Conservation (phyloP, 495 filamentous ascomycete species). For the Aspergillus leporis region DNA sequence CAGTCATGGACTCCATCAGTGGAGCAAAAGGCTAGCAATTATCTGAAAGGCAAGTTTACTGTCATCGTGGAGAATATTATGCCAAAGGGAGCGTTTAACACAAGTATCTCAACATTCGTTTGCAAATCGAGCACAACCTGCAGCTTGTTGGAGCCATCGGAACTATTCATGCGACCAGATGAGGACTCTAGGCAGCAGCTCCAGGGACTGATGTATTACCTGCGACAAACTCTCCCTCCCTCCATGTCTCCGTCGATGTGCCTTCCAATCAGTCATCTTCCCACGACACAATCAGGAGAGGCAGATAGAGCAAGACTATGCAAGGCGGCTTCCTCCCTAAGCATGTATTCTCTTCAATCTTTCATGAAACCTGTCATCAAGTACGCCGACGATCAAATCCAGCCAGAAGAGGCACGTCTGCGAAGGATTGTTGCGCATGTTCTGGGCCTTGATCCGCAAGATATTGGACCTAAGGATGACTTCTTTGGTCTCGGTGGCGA, state of each 20-base stretch:
- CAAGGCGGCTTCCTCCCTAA: not conserved
- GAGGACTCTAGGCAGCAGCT: not conserved
- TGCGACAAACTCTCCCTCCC: not conserved
- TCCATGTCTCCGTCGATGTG: not conserved
- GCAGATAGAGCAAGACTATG: not conserved
- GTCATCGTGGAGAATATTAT: not conserved
- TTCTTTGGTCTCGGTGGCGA: conserved; percentile 59
- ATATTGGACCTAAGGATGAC: conserved; percentile 44
- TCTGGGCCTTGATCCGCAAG: conserved; percentile 29
- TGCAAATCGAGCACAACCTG: not conserved
- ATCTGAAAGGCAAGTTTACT: not conserved
- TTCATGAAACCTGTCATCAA: not conserved
- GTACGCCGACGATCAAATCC: not conserved
- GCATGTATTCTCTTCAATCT: not conserved
- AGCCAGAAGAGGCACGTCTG: conserved; percentile 18
- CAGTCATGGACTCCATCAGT: not conserved
- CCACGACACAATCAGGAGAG: not conserved
- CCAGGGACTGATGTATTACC: not conserved
- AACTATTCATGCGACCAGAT: not conserved
- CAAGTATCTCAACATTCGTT: not conserved
- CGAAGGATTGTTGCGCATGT: conserved; percentile 35
- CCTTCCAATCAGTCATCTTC: not conserved
- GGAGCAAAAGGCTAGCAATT: not conserved
- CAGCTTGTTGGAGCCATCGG: not conserved
- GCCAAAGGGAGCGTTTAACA: not conserved